Evolutionary conservation across 495 filamentous ascomycete genomes (phyloP).

Genomic region (Penicillium salamii): DNA sequence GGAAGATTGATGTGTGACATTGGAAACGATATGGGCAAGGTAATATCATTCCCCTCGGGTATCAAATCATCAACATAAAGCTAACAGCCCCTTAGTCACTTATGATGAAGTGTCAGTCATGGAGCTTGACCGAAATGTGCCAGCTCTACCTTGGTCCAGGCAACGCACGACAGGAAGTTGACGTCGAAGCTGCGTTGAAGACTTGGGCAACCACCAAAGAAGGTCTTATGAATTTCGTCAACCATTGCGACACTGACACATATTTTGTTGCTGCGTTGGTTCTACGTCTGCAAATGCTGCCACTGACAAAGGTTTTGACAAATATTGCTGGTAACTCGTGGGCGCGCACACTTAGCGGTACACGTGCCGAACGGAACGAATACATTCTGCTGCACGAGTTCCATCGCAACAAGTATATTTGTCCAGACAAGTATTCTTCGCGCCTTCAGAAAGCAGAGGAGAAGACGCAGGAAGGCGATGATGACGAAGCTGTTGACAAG

Average conservation of each 20-base stretch:
- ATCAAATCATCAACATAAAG: not conserved
- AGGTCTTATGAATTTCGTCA: constrained; percentile 88
- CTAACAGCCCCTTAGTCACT: constrained; percentile 60
- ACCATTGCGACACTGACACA: constrained; percentile 90
- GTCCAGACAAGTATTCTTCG: constrained; percentile 84
- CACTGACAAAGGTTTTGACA: constrained; percentile 90
- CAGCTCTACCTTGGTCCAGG: constrained; percentile 75
- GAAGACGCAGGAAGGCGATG: constrained; percentile 62
- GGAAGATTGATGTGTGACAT: constrained; percentile 92
- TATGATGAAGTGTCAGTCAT: constrained; percentile 96
- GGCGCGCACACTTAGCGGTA: constrained; percentile 93
- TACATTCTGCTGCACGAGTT: constrained; percentile 99
- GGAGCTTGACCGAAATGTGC: constrained; percentile 97
- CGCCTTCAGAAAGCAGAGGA: constrained; percentile 66
- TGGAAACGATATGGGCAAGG: constrained; percentile 92
- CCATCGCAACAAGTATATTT: constrained; percentile 92
- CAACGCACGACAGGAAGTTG: constrained; percentile 71
- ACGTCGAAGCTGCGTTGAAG: constrained; percentile 82
- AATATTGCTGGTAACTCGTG: constrained; percentile 98
- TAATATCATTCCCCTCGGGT: constrained; percentile 19
- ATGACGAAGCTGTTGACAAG: constrained; percentile 74
- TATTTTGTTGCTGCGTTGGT: constrained; percentile 92
- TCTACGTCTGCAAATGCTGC: constrained; percentile 83
- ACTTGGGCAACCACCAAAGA: constrained; percentile 81
- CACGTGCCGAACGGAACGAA: constrained; percentile 94